Conservation (phyloP, 768 basidiomycete species). For the Coprinopsis strossmayeri region DNA sequence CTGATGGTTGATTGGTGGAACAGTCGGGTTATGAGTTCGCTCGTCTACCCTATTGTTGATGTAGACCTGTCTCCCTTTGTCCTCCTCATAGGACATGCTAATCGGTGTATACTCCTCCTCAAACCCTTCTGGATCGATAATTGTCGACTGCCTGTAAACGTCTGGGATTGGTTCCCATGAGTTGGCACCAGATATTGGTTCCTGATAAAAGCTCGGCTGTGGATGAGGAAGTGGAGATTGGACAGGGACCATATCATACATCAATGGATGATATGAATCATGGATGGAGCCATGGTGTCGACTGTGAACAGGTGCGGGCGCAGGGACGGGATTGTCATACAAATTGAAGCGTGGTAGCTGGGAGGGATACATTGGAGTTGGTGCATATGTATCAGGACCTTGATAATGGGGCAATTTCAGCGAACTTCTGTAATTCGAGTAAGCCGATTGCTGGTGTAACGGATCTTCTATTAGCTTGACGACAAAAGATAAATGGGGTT, state of each 20-base stretch:
- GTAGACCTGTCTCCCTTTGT: neutral
- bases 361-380: slow-evolving; percentile 3
- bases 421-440: neutral
- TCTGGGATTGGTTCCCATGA: slow-evolving; percentile 9
- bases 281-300: neutral
- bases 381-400: neutral
- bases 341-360: slow-evolving; percentile 1
- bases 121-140: slow-evolving; percentile 2
- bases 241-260: neutral
- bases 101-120: neutral
- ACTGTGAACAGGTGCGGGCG: neutral
- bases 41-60: neutral
- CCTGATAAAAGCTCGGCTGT: neutral
- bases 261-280: neutral
- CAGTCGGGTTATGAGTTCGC: too few species aligned
- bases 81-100: neutral
- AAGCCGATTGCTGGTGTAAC: neutral
- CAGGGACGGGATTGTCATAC: neutral
- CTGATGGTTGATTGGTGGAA: too few species aligned
- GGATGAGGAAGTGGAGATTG: neutral
- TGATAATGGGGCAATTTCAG: neutral
- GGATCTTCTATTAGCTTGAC: neutral
- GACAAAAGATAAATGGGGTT: neutral
- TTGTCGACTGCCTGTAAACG: slow-evolving; percentile 8
- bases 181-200: neutral